A percentile compares a stretch with the other conserved stretches of the same genome.
phyloP scores from a whole-genome alignment of 2,329 filamentous ascomycete genomes.

The Fusarium agapanthi region DNA sequence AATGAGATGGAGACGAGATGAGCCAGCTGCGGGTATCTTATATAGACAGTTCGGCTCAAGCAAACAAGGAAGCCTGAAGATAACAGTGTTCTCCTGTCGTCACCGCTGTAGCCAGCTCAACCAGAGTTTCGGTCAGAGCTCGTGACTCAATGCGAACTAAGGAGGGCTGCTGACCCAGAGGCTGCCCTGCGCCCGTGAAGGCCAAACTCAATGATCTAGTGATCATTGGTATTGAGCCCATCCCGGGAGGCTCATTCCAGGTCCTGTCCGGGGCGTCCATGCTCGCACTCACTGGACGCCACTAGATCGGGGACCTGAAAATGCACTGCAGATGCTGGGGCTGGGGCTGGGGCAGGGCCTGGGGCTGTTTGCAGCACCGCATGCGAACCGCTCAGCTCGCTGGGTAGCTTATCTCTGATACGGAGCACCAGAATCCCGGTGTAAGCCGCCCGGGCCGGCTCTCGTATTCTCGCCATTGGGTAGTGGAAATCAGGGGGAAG shows the following conservation, averaged over 20 bases:
- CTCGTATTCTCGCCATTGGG: slow-evolving; percentile 39
- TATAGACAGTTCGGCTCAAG: slow-evolving; percentile 27
- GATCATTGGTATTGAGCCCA: slow-evolving; percentile 5
- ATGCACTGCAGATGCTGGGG: slow-evolving; percentile 5
- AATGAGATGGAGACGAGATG: background rate
- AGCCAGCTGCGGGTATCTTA: slow-evolving; percentile 25
- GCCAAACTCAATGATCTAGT: slow-evolving; percentile 17
- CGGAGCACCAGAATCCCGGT: slow-evolving; percentile 28
- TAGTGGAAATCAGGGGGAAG: slow-evolving; percentile 29
- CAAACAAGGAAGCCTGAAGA: slow-evolving; percentile 16
- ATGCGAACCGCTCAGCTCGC: slow-evolving; percentile 19
- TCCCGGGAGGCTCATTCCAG: slow-evolving; percentile 22
- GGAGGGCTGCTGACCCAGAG: slow-evolving; percentile 18
- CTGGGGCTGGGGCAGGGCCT: background rate
- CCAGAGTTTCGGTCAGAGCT: slow-evolving; percentile 23
- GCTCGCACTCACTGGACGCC: slow-evolving; percentile 19
- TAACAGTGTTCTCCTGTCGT: slow-evolving; percentile 21
- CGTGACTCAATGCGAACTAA: slow-evolving; percentile 16
- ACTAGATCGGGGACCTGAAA: slow-evolving; percentile 40
- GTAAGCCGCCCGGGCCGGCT: slow-evolving; percentile 44
- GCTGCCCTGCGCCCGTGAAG: slow-evolving; percentile 34
- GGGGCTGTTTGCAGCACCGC: slow-evolving; percentile 5
- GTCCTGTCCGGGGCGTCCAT: slow-evolving; percentile 18
- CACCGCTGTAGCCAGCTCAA: slow-evolving; percentile 15
- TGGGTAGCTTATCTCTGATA: slow-evolving; percentile 28